These are phyloP conservation scores for Lentinula edodes DNA, from an alignment of 768 basidiomycete species.

Conservation along the genomic window DNA sequence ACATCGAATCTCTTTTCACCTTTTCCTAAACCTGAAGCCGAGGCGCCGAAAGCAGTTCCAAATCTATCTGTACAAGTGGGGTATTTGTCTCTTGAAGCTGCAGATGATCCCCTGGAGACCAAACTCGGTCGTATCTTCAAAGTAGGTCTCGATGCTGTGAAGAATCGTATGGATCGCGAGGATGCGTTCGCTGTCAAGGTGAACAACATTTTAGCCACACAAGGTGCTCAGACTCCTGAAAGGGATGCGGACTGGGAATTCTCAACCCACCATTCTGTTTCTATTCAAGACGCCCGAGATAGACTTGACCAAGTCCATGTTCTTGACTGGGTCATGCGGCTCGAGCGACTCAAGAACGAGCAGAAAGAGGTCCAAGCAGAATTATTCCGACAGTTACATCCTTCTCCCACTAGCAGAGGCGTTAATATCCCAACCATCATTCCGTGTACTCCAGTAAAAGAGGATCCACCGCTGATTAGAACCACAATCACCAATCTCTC, in stretches of 20 bases:
- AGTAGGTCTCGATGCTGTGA: constrained; percentile 67
- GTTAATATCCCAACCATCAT: constrained; percentile 40
- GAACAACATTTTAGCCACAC: constrained; percentile 49
- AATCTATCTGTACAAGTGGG: constrained; percentile 52
- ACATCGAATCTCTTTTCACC: constrained; percentile 43
- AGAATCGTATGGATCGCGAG: constrained; percentile 65
- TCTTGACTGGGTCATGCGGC: constrained; percentile 64
- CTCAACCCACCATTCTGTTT: constrained; percentile 55
- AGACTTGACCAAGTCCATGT: constrained; percentile 68
- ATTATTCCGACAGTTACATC: constrained; percentile 40
- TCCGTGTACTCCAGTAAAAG: constrained; percentile 24
- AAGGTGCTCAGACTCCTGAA: constrained; percentile 21
- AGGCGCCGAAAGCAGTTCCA: constrained; percentile 70
- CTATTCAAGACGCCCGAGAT: constrained; percentile 64
- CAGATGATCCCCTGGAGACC: constrained; percentile 82
- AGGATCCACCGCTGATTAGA: constrained; percentile 66
- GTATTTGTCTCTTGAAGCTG: constrained; percentile 68
- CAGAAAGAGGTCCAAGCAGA: constrained; percentile 43
- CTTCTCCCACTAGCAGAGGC: constrained; percentile 23
- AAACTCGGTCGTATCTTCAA: constrained; percentile 70
- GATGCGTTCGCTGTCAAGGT: constrained; percentile 79
- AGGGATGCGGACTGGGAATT: constrained; percentile 53
- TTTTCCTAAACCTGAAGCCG: constrained; percentile 60
- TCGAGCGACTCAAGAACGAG: constrained; percentile 40
- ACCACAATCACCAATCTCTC: constrained; percentile 52